Evolutionary conservation across 306 rosid genomes (phyloP).

Genomic region (Cucurbita moschata): DNA sequence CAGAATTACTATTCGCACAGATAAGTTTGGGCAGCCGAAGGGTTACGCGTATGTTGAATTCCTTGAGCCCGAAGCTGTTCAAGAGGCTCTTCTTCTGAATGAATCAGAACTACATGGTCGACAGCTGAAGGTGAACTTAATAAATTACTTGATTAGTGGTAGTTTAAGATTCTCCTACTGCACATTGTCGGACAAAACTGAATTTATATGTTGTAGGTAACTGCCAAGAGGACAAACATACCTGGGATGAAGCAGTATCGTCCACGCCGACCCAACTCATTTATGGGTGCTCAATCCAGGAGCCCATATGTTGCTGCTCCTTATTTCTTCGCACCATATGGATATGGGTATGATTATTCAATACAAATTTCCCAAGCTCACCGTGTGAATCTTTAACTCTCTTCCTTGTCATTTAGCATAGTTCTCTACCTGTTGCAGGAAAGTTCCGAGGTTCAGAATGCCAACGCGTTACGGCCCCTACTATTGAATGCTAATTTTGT

Average conservation of each 20-base stretch:
- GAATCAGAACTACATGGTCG: constrained; percentile 85
- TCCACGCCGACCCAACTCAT: constrained; percentile 51
- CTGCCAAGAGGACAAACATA: constrained; percentile 57
- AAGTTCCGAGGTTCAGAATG: constrained; percentile 76
- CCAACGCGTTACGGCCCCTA: constrained; percentile 67
- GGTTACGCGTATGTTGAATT: constrained; percentile 87
- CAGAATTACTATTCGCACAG: constrained; percentile 72
- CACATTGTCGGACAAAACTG: neutral
- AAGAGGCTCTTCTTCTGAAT: constrained; percentile 57
- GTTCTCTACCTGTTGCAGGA: constrained; percentile 36
- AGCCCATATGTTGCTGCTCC: constrained; percentile 45
- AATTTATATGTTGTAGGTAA: constrained; percentile 25
- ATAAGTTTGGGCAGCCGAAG: constrained; percentile 81
- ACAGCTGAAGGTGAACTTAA: constrained; percentile 48
- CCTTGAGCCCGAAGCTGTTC: constrained; percentile 65
- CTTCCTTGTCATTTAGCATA: neutral
- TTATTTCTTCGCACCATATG: constrained; percentile 48
- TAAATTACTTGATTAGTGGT: neutral
- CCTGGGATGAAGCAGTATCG: constrained; percentile 82
- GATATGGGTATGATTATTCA: constrained; percentile 47
- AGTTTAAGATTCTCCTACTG: neutral
- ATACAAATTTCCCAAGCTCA: neutral
- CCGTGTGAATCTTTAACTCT: neutral
- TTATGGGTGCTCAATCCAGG: constrained; percentile 47
- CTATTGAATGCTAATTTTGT: constrained; percentile 27